phyloP scores from a whole-genome alignment of 352 stramenopile genomes.

The Hyaloperonospora arabidopsidis region DNA sequence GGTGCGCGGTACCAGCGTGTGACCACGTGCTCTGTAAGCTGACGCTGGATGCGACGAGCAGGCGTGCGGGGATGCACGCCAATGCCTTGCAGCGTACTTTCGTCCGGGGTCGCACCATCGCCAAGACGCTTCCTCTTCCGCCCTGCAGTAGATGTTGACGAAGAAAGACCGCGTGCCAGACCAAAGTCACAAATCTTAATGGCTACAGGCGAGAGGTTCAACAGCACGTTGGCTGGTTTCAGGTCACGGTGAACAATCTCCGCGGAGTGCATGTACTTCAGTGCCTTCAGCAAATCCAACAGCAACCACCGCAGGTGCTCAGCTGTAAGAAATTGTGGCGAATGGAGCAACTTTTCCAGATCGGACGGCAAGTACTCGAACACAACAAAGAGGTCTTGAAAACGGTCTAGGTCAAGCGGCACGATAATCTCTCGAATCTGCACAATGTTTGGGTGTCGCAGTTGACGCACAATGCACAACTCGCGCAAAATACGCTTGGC shows the following conservation, averaged over 20 bases:
- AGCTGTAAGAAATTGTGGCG: slow-evolving; percentile 75
- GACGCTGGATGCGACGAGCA: slow-evolving; percentile 74
- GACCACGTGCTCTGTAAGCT: slow-evolving; percentile 93
- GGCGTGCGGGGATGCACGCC: slow-evolving; percentile 69
- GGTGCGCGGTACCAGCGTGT: slow-evolving; percentile 93
- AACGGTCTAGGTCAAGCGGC: slow-evolving; percentile 58
- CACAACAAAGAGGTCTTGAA: slow-evolving; percentile 81
- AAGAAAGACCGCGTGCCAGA: slow-evolving; percentile 61
- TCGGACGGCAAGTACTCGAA: slow-evolving; percentile 83
- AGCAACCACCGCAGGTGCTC: slow-evolving; percentile 82
- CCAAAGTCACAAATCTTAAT: slow-evolving; percentile 87
- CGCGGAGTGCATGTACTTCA: slow-evolving; percentile 87
- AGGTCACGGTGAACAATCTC: slow-evolving; percentile 86
- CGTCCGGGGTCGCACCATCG: slow-evolving; percentile 42
- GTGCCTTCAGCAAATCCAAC: slow-evolving; percentile 75
- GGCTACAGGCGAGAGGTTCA: slow-evolving; percentile 79
- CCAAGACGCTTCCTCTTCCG: slow-evolving; percentile 47
- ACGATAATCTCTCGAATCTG: slow-evolving; percentile 83
- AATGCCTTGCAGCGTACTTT: slow-evolving; percentile 50
- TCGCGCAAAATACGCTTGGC: slow-evolving; percentile 82
- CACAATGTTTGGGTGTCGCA: slow-evolving; percentile 83
- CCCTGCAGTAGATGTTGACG: slow-evolving; percentile 54
- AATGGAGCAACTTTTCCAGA: slow-evolving; percentile 80
- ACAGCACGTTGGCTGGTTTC: slow-evolving; percentile 82
- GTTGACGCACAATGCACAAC: slow-evolving; percentile 73